phyloP scores from a whole-genome alignment of 2,329 filamentous ascomycete genomes.

The Ophiobolus disseminans region DNA sequence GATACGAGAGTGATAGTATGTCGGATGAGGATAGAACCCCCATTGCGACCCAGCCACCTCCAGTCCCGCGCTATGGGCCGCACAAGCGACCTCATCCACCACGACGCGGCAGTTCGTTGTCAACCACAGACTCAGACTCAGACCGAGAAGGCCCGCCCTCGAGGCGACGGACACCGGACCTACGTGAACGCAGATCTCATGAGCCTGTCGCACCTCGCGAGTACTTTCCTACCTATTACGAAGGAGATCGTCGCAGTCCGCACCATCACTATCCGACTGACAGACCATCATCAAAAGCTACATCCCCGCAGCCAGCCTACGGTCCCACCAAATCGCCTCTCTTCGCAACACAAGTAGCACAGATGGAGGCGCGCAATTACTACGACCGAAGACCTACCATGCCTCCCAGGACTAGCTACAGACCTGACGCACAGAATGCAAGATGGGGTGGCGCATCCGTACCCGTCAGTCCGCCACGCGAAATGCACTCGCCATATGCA shows the following conservation, averaged over 20 bases:
- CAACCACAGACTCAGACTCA: slow-evolving; percentile 42
- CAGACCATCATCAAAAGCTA: slow-evolving; percentile 23
- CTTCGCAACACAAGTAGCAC: slow-evolving; percentile 56
- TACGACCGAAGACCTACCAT: slow-evolving; percentile 39
- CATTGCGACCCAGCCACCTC: slow-evolving; percentile 29
- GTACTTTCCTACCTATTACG: slow-evolving; percentile 47
- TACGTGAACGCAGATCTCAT: slow-evolving; percentile 53
- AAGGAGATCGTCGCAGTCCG: slow-evolving; percentile 36
- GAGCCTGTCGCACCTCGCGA: slow-evolving; percentile 50
- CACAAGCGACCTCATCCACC: slow-evolving; percentile 43
- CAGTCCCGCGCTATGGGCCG: slow-evolving; percentile 26
- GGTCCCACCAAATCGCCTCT: slow-evolving; percentile 55
- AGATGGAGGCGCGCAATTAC: slow-evolving; percentile 44
- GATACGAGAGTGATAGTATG: slow-evolving; percentile 37
- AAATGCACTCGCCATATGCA: slow-evolving; percentile 28
- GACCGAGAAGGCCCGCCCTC: slow-evolving; percentile 36
- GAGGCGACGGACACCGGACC: slow-evolving; percentile 34
- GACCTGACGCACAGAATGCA: slow-evolving; percentile 27
- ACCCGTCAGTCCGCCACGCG: slow-evolving; percentile 28
- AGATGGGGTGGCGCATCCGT: slow-evolving; percentile 31
- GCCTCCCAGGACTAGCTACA: slow-evolving; percentile 34
- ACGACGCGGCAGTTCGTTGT: slow-evolving; percentile 44
- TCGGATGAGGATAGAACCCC: slow-evolving; percentile 42
- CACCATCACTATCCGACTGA: slow-evolving; percentile 29
- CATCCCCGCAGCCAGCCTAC: slow-evolving; percentile 45